phyloP scores from a whole-genome alignment of 306 rosid species.

The Sicyos baderoa region DNA sequence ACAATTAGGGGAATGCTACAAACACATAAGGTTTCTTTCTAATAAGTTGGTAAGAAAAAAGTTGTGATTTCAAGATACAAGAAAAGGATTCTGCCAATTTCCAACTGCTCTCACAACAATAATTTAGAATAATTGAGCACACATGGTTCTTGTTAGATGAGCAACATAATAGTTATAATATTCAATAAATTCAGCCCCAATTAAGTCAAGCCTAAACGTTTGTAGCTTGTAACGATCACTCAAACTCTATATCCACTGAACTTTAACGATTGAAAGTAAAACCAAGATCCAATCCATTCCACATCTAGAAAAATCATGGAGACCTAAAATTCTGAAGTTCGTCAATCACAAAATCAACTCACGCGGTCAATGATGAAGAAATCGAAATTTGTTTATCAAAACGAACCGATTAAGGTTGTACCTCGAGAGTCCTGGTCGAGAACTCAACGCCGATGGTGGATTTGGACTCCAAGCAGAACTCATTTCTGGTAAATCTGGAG shows the following conservation, averaged over 20 bases:
- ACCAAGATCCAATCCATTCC: too few relatives aligned
- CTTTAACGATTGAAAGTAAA: too few relatives aligned
- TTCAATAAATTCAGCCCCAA: background rate
- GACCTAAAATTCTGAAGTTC: background rate
- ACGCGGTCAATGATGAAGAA: too few relatives aligned
- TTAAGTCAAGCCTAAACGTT: slow-evolving; percentile 5
- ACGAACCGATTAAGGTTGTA: slow-evolving; percentile 17
- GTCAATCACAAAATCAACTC: slow-evolving; percentile 4
- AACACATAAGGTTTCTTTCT: too few relatives aligned
- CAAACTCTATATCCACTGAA: too few relatives aligned
- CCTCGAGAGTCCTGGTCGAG: slow-evolving; percentile 97
- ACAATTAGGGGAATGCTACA: too few relatives aligned
- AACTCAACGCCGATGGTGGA: slow-evolving; percentile 97
- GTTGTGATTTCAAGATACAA: too few relatives aligned
- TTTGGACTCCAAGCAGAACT: slow-evolving; percentile 93
- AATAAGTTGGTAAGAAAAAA: too few relatives aligned
- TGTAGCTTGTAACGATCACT: background rate
- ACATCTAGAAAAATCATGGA: slow-evolving; percentile 9
- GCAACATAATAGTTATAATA: background rate
- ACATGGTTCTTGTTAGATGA: slow-evolving; percentile 12
- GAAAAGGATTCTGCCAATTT: slow-evolving; percentile 1
- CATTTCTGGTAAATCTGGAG: slow-evolving; percentile 62
- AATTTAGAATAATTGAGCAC: slow-evolving; percentile 6
- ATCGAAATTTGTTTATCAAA: too few relatives aligned
- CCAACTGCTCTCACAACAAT: background rate